Evolutionary conservation across 2,329 filamentous ascomycete species (phyloP).

Genomic region (Colletotrichum salicis): DNA sequence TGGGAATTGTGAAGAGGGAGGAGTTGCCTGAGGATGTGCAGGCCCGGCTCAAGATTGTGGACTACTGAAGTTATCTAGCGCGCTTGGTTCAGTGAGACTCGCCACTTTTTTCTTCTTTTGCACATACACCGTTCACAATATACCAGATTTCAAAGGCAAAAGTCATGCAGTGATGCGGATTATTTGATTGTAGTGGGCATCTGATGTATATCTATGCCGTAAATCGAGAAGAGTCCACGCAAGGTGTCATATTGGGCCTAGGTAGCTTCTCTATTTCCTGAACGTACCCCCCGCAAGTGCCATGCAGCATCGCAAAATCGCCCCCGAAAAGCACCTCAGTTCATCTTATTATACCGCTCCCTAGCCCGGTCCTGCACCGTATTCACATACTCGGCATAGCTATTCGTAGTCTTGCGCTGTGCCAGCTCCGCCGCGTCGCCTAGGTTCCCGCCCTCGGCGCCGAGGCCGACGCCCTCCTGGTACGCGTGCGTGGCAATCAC

Average conservation of each 20-base stretch:
- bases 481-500: slow-evolving; percentile 74
- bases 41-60: slow-evolving; percentile 74
- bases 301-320: neutral
- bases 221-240: too few species aligned
- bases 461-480: slow-evolving; percentile 74
- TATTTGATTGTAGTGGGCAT: neutral
- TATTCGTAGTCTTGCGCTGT: slow-evolving; percentile 68
- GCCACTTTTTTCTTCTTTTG: neutral
- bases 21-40: slow-evolving; percentile 79
- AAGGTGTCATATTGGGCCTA: too few species aligned
- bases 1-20: slow-evolving; percentile 79
- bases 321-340: neutral
- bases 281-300: neutral
- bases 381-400: slow-evolving; percentile 71
- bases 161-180: neutral
- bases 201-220: neutral
- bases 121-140: neutral
- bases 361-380: slow-evolving; percentile 74
- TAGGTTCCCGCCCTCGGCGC: slow-evolving; percentile 74
- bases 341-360: slow-evolving; percentile 71
- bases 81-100: neutral
- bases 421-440: slow-evolving; percentile 75
- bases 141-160: neutral
- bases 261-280: neutral
- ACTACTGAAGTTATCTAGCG: slow-evolving; percentile 58